Evolutionary conservation across 2,329 filamentous ascomycete species (phyloP), one percentile per base, ranked within the genome.

Genomic region (Neocucurbitaria cava): DNA sequence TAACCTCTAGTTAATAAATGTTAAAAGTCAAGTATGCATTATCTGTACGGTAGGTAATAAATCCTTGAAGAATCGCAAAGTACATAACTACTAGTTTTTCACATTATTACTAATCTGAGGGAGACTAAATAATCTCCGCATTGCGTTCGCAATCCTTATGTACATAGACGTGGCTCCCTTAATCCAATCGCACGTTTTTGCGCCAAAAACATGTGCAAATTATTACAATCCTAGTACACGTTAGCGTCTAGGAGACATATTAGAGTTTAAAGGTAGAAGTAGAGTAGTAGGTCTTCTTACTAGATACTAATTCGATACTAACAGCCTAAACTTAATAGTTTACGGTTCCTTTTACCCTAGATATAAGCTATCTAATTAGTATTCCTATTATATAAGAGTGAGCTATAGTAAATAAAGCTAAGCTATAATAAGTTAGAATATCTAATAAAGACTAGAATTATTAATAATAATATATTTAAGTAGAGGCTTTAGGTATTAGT

Each of bases 1-100:
- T 62, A 53, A 44, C 24, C 59, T 28, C 17, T 49, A 58, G 31
- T 17, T 17, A 59, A 55, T 47, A 39, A 56, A 42, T 64, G 54
- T 38, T 61, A 64, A 64, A 46, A 31, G 28, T 47, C 23, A 30
- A 17, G 23, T 41, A 47, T 50, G 51, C 51, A 51, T 50, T 35
- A 24, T 48, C 28, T 38, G 42, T 31, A 45, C 38, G 30, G 7
- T 11, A 49, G 30, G 7, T 11, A 49, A 45, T n/a, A 40, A 7
- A 23, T 23, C 21, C 20, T 23, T 15, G 15, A 21, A 40, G 21
- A 1, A n/a, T 10, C 20, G 24, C 38, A 40, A 40, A 5, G 38
- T 40, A 17, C n/a, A 40, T 6, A 24, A 4, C 48, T 42, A 1
- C 48, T 44, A 30, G 39, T 45, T 30, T 13, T 28, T 35, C 24